Conservation (phyloP, 2,329 filamentous ascomycete species). For the Clarireedia paspali region DNA sequence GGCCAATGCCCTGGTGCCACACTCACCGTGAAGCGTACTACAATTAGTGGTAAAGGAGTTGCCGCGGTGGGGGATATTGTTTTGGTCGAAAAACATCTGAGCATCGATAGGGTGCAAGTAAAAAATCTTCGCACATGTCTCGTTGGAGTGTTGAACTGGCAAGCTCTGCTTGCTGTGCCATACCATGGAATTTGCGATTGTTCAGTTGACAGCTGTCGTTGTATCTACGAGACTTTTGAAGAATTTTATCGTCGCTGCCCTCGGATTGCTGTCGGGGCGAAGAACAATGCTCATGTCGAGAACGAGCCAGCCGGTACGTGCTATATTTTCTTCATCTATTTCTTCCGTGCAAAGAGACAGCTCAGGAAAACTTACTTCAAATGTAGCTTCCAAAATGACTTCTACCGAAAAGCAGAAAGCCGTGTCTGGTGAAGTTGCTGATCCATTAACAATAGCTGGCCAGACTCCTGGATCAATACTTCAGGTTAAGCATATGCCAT, state of each 20-base stretch:
- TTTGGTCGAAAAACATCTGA: not conserved
- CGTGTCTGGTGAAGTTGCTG: not conserved
- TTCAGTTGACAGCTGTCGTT: not conserved
- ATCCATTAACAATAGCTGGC: not conserved
- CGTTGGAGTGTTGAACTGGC: not conserved
- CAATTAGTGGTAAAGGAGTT: not conserved
- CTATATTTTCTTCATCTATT: too few relatives aligned
- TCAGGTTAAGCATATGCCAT: not conserved
- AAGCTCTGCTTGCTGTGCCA: not conserved
- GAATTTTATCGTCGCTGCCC: not conserved
- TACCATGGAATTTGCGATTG: constrained; percentile 3
- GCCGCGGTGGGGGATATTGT: constrained; percentile 3
- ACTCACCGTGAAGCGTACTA: not conserved
- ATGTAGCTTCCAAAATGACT: too few relatives aligned
- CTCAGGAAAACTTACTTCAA: too few relatives aligned
- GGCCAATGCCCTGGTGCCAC: not conserved
- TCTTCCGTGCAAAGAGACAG: too few relatives aligned
- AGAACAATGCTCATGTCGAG: too few relatives aligned
- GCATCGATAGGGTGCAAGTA: not conserved
- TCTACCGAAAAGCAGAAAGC: too few relatives aligned
- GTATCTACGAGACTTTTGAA: constrained; percentile 3
- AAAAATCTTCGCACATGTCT: constrained; percentile 6
- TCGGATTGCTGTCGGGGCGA: too few relatives aligned
- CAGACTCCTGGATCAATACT: not conserved
- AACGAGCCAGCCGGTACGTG: too few relatives aligned